Base-by-base conservation (phyloP, 352 stramenopile species). In the Globisporangium sylvaticum region DNA sequence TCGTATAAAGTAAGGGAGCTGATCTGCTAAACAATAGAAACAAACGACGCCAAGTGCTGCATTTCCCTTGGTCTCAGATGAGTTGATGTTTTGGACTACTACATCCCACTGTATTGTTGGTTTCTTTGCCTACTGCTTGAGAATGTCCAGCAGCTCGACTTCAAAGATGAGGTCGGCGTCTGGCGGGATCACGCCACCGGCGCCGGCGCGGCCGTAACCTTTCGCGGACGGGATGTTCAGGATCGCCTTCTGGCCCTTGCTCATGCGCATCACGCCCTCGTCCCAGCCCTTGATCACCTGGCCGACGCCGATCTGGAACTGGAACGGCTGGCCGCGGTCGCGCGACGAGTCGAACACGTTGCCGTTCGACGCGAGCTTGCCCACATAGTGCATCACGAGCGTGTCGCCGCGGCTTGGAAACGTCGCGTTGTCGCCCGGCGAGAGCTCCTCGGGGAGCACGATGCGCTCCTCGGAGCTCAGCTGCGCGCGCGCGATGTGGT, bases 271-370 rank as follows among this genome's bases (percentile, higher is more conserved):
- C 29, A 99, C 94, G 22, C 95, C 88, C 68, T 98, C 91, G 73
- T 98, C 95, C 95, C 94, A 99, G 52, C 95, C 95, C 68, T 94
- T 85, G 75, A 98, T 98, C 14, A 98, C 94, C 71, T 97, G 84
- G 9, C 84, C 87, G 14, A 89, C 76, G 39, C 85, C 85, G 54
- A 95, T 88, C 56, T 83, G 75, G 72, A 95, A 95, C 71, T 89
- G 73, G 73, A 95, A 95, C 18, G 87, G 87, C 73, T 89, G 71
- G 4, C 78, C 81, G 54, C 87, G 84, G 64, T 88, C 76, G 44
- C 69, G 82, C 53, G 83, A 92, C 66, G 87, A 95, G 73, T 95
- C 87, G 54, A 95, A 95, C 12, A 89, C 75, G 24, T 70, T 83
- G 42, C 82, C 84, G 67, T 91, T 68, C 39, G 75, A 69, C 4